These are phyloP conservation scores for Marasmius sp. DNA, from an alignment of 1,284 basidiomycete species.

Conservation along the genomic window DNA sequence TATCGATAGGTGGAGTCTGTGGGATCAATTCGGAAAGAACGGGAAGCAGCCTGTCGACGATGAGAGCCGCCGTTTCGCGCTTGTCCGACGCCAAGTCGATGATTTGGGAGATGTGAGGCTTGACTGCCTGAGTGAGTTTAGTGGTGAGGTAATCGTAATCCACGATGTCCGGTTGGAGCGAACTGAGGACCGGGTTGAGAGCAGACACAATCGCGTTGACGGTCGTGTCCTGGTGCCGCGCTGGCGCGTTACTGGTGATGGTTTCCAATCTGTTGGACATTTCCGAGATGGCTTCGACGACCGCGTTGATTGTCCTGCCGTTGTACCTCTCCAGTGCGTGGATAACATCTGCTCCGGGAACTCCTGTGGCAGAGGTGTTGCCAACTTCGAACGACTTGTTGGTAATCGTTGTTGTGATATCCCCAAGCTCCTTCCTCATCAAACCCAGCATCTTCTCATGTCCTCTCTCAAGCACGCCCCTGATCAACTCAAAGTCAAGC, in stretches of 20 bases:
- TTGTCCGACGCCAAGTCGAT: conserved; percentile 86
- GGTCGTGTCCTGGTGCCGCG: conserved; percentile 53
- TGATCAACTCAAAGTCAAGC: conserved; percentile 74
- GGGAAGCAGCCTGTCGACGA: conserved; percentile 72
- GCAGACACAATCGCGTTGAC: conserved; percentile 58
- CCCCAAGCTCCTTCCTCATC: conserved; percentile 59
- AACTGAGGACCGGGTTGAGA: conserved; percentile 59
- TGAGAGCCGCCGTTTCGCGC: conserved; percentile 77
- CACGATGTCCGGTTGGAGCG: conserved; percentile 60
- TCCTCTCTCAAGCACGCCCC: conserved; percentile 65
- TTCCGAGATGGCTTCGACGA: conserved; percentile 60
- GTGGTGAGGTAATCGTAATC: conserved; percentile 76
- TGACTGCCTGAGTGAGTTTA: conserved; percentile 77
- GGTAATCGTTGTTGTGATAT: conserved; percentile 31
- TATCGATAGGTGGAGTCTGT: conserved; percentile 45
- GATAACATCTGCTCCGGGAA: conserved; percentile 28
- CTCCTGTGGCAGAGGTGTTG: not conserved
- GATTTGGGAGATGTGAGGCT: conserved; percentile 82
- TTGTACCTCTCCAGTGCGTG: conserved; percentile 57
- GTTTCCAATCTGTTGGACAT: conserved; percentile 61
- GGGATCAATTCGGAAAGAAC: conserved; percentile 49
- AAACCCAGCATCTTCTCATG: conserved; percentile 57
- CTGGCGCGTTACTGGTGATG: conserved; percentile 40
- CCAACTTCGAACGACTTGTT: conserved; percentile 31
- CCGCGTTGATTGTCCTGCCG: conserved; percentile 52